Percentiles rank a stretch among this genome's conserved stretches.
Conservation (phyloP, 257 asterid species). For the Solanum lycopersicoides region DNA sequence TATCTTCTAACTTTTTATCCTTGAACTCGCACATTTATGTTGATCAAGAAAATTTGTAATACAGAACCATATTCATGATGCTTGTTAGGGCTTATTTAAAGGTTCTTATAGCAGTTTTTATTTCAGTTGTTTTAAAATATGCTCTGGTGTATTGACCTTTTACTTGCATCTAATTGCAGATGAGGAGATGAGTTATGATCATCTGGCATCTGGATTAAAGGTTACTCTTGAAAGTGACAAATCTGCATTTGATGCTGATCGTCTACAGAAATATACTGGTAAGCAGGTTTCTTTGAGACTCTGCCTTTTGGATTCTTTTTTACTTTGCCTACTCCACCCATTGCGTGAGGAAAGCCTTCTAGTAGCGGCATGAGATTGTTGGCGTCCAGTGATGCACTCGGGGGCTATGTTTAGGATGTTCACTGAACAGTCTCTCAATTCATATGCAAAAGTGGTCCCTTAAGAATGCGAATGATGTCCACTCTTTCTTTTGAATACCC, state of each 20-base stretch:
- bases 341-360: neutral
- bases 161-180: constrained; percentile 30
- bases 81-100: neutral
- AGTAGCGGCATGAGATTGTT: neutral
- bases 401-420: neutral
- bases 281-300: neutral
- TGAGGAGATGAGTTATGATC: constrained; percentile 73
- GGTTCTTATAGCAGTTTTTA: neutral
- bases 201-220: constrained; percentile 81
- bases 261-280: constrained; percentile 91
- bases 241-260: constrained; percentile 86
- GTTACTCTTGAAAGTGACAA: constrained; percentile 69
- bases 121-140: neutral
- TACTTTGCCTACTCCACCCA: neutral
- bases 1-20: neutral
- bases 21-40: neutral
- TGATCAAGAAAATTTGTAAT: neutral
- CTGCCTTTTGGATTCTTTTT: neutral
- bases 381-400: neutral
- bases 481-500: neutral
- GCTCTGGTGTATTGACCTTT: neutral
- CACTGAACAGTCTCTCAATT: neutral
- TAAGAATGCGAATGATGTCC: neutral
- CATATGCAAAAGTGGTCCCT: neutral
- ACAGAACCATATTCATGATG: neutral